Base-by-base conservation (phyloP, 2,329 filamentous ascomycete species). In the Calonectria pseudoturangicola region DNA sequence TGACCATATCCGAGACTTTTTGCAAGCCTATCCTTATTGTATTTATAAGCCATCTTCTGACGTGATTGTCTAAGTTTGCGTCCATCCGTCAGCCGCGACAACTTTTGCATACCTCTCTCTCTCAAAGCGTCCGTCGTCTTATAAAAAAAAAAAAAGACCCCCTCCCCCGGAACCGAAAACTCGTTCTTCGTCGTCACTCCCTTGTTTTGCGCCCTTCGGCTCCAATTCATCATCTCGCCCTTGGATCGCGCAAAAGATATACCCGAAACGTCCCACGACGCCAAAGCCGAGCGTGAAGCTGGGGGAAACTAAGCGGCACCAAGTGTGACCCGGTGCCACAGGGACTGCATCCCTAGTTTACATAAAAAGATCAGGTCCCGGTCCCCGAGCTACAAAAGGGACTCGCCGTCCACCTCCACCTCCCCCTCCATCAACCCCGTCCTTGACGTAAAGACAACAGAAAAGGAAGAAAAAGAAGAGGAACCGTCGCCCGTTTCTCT, bases 161-260 rank as follows among this genome's bases (percentile, higher is more conserved):
- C 21, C 21, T 21, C 21, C 21, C 18, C 27, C 36, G 39, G 58
- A 62, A 62, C 58, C 58, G 13, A 62, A 30, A 43, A 21, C 7
- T 15, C 27, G 21, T 21, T 21, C 21, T 21, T 27, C 25, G 21
- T 45, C 16, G 27, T 16, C 21, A 12, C 54, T 33, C 54, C 39
- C 27, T 51, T 15, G 41, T 15, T 43, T 43, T 18, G 15, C 3
- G 16, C 18, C 12, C 12, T 51, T 28, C 21, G 21, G 3, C 10
- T 18, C 18, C 50, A 39, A 39, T 43, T 43, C 66, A 70, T 30
- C 71, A 70, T 64, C 27, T 39, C 63, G 54, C 67, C 75, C 76
- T 68, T 68, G 66, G 39, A 79, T 79, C 76, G 68, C 77, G 77
- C 79, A 76, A 79, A 79, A 69, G n/a, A 67, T 28, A 62, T 64